phyloP scores from a whole-genome alignment of 208 protist species.

The Phytomonas sp. region DNA sequence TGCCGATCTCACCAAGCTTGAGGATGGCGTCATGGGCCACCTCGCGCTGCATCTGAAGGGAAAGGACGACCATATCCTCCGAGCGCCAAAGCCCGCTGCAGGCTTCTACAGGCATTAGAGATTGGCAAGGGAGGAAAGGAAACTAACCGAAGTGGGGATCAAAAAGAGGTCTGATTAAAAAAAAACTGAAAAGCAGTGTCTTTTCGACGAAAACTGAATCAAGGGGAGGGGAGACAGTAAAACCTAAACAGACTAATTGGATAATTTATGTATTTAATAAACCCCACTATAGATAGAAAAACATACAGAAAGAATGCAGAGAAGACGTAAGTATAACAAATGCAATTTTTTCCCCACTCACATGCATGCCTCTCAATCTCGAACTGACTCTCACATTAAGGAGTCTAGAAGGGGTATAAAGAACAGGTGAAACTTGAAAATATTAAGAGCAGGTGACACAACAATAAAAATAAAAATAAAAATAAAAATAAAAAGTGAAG shows the following conservation, averaged over 20 bases:
- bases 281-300: constrained; percentile 8
- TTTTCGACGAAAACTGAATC: neutral
- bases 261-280: neutral
- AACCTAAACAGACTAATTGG: neutral
- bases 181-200: neutral
- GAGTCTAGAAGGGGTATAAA: neutral
- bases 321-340: constrained; percentile 6
- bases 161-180: constrained; percentile 8
- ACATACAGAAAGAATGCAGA: constrained; percentile 8
- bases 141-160: neutral
- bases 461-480: neutral
- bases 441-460: neutral
- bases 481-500: neutral
- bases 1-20: constrained; percentile 92
- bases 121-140: neutral
- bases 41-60: constrained; percentile 96
- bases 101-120: constrained; percentile 62
- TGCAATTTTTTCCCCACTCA: neutral
- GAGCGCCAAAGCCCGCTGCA: constrained; percentile 91
- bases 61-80: constrained; percentile 96
- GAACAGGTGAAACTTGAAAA: neutral
- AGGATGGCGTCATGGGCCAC: constrained; percentile 94
- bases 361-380: neutral
- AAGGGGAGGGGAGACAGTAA: neutral
- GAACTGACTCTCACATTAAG: neutral